phyloP scores from a whole-genome alignment of 1,284 basidiomycete species.

The Cryptococcus maquisensis region DNA sequence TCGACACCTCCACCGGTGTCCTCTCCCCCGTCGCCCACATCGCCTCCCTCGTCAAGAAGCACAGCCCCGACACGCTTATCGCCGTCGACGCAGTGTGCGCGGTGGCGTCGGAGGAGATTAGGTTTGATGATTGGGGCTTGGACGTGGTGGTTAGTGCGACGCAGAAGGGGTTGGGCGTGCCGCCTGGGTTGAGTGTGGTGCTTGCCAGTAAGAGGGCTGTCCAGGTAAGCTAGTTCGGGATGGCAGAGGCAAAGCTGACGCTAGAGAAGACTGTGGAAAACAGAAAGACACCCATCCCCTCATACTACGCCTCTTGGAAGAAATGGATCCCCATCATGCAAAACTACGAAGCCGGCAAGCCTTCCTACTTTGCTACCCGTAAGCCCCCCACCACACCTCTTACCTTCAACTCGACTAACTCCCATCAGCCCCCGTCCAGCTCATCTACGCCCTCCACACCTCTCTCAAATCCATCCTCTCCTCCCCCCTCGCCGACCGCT shows the following conservation, averaged over 20 bases:
- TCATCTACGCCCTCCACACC: slow-evolving; percentile 83
- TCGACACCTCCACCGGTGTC: slow-evolving; percentile 85
- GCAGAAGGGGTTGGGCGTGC: slow-evolving; percentile 92
- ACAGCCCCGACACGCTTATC: slow-evolving; percentile 84
- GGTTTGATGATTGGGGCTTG: slow-evolving; percentile 88
- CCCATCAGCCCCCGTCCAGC: slow-evolving; percentile 66
- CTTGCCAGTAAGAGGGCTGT: slow-evolving; percentile 78
- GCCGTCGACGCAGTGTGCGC: slow-evolving; percentile 91
- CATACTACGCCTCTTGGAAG: slow-evolving; percentile 88
- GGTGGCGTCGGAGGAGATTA: slow-evolving; percentile 93
- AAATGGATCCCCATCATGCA: slow-evolving; percentile 95
- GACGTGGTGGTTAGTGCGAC: slow-evolving; percentile 86
- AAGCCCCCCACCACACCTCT: slow-evolving; percentile 13
- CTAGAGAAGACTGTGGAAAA: slow-evolving; percentile 59
- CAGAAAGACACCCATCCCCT: slow-evolving; percentile 65
- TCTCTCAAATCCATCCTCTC: slow-evolving; percentile 70
- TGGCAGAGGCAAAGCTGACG: not conserved
- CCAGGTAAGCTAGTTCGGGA: slow-evolving; percentile 48
- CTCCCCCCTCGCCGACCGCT: slow-evolving; percentile 68
- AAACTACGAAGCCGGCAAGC: slow-evolving; percentile 58
- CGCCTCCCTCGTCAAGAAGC: slow-evolving; percentile 65
- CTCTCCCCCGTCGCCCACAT: slow-evolving; percentile 80
- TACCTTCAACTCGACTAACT: not conserved
- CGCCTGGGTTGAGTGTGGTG: slow-evolving; percentile 88
- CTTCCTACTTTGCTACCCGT: slow-evolving; percentile 86